These are phyloP conservation scores for Rauvolfia tetraphylla DNA, from an alignment of 257 asterid genomes.

Conservation along the genomic window DNA sequence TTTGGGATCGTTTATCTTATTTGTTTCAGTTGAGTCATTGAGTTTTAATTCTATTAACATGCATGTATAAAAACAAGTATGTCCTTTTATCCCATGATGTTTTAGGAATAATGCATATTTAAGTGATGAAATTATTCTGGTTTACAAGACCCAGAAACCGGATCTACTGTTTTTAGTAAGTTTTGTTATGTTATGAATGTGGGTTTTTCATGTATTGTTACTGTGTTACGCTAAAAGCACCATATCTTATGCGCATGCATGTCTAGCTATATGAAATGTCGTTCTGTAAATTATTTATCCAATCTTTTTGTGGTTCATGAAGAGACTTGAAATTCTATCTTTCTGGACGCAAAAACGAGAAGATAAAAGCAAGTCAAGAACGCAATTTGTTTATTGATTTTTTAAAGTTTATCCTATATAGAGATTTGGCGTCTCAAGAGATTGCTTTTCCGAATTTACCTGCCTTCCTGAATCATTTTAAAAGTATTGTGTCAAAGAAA, in stretches of 20 bases:
- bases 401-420: background rate
- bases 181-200: background rate
- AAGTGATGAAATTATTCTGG: background rate
- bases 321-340: background rate
- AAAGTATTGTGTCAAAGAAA: background rate
- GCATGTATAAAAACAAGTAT: constrained; percentile 6
- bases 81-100: background rate
- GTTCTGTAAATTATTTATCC: background rate
- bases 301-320: background rate
- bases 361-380: background rate
- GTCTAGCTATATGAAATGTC: background rate
- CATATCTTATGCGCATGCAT: constrained; percentile 11
- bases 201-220: background rate
- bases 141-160: background rate
- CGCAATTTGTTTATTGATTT: background rate
- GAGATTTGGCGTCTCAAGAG: background rate
- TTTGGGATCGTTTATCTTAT: background rate
- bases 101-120: background rate
- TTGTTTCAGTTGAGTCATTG: background rate
- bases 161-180: background rate
- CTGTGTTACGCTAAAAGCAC: background rate
- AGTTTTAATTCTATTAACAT: constrained; percentile 10
- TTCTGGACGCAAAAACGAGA: background rate
- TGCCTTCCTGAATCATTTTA: background rate
- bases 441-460: background rate